These are phyloP conservation scores for Aschersonia sp. DNA, from an alignment of 2,329 filamentous ascomycete genomes.

Conservation along the genomic window DNA sequence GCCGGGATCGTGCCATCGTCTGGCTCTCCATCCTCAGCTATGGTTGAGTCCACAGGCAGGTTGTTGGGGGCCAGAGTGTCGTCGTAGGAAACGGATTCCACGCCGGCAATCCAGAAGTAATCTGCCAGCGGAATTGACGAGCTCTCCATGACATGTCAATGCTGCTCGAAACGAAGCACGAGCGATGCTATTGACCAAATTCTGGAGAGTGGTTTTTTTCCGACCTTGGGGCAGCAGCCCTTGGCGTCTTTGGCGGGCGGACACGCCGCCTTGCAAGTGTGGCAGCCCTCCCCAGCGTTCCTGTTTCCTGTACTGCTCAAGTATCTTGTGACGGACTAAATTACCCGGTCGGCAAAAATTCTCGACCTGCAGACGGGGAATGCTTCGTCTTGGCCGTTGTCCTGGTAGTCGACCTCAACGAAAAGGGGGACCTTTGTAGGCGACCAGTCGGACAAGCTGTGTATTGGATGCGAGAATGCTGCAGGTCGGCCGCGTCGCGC, in stretches of 20 bases:
- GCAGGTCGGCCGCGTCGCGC: neutral
- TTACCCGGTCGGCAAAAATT: neutral
- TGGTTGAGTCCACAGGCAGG: constrained; percentile 38
- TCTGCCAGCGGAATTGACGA: constrained; percentile 54
- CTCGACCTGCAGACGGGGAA: neutral
- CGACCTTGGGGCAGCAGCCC: neutral
- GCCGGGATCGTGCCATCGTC: constrained; percentile 22
- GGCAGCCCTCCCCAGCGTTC: neutral
- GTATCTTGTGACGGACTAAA: neutral
- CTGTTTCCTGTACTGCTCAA: neutral
- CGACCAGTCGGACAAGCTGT: neutral
- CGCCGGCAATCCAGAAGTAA: constrained; percentile 64
- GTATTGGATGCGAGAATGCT: neutral
- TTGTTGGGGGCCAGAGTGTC: constrained; percentile 26
- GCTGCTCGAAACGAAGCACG: constrained; percentile 7
- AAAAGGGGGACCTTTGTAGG: neutral
- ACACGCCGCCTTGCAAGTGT: constrained; percentile 1
- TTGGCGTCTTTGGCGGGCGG: constrained; percentile 1
- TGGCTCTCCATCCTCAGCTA: constrained; percentile 47
- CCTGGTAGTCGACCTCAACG: neutral
- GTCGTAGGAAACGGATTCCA: constrained; percentile 53
- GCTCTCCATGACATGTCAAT: constrained; percentile 41
- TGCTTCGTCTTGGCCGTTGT: too few relatives aligned
- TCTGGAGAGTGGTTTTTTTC: neutral
- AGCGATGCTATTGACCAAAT: neutral